phyloP scores from a whole-genome alignment of 768 basidiomycete species.

The Cubamyces sp. region DNA sequence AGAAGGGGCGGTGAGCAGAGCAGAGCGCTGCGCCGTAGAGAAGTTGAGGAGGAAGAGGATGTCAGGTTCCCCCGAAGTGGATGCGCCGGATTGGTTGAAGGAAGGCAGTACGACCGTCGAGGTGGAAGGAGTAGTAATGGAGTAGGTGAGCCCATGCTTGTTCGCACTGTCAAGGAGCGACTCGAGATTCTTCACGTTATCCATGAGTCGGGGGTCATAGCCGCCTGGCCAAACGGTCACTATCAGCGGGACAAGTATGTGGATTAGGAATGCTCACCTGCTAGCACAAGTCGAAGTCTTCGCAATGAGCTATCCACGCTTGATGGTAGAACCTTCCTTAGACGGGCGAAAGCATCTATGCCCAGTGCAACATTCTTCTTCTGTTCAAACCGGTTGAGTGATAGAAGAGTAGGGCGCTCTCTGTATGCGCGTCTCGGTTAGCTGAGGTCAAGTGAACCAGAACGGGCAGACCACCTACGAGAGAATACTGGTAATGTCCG shows the following conservation, averaged over 20 bases:
- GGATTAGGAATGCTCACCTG: constrained; percentile 49
- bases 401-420: constrained; percentile 73
- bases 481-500: constrained; percentile 55
- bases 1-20: constrained; percentile 67
- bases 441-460: background rate
- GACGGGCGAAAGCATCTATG: constrained; percentile 70
- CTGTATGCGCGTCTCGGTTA: constrained; percentile 37
- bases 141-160: constrained; percentile 58
- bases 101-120: constrained; percentile 46
- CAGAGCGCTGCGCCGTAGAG: constrained; percentile 79
- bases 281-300: constrained; percentile 73
- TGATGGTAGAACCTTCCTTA: constrained; percentile 40
- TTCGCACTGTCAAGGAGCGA: constrained; percentile 63
- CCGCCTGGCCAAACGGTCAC: constrained; percentile 57
- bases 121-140: constrained; percentile 53
- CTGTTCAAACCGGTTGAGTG: constrained; percentile 92
- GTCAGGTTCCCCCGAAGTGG: constrained; percentile 45
- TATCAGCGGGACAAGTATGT: background rate
- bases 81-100: constrained; percentile 40
- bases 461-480: constrained; percentile 52
- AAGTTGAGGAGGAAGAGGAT: constrained; percentile 93
- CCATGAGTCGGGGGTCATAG: constrained; percentile 84
- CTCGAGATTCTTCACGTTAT: constrained; percentile 76
- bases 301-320: constrained; percentile 28
- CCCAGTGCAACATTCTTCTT: constrained; percentile 93